Evolutionary conservation across 108 stramenopile genomes (phyloP).

Genomic region (Schizochytrium sp.): DNA sequence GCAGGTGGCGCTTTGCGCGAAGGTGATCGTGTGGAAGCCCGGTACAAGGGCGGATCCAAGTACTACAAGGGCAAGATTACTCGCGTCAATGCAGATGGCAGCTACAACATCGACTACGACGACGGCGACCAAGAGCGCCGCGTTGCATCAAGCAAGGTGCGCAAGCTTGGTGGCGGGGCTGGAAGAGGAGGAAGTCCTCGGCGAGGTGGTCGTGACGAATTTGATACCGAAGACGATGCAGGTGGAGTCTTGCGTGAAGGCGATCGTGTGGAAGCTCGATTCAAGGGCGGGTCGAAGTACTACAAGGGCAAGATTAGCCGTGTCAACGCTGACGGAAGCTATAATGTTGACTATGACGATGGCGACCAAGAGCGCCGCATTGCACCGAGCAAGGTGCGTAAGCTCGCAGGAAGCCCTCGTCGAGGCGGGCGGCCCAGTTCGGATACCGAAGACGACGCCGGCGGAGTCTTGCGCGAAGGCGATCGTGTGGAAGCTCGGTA

Average conservation of each 20-base stretch:
- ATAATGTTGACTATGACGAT: conserved; percentile 41
- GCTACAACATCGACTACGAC: conserved; percentile 23
- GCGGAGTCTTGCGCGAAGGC: not conserved
- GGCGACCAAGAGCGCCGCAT: not conserved
- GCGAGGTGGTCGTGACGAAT: too few relatives aligned
- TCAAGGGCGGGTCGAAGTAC: conserved; percentile 31
- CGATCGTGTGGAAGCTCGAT: conserved; percentile 41
- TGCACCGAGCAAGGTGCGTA: not conserved
- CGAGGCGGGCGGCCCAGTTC: not conserved
- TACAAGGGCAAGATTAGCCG: conserved; percentile 39
- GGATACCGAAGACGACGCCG: not conserved
- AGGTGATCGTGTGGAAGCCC: not conserved
- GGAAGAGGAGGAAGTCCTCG: too few relatives aligned
- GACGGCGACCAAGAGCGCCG: conserved; percentile 35
- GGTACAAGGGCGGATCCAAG: conserved; percentile 2
- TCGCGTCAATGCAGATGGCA: not conserved
- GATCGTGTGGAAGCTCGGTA: conserved; percentile 24
- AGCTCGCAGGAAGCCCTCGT: not conserved
- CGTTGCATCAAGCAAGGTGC: not conserved
- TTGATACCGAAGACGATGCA: too few relatives aligned
- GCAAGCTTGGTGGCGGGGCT: not conserved
- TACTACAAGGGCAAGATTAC: conserved; percentile 1
- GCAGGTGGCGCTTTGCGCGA: not conserved
- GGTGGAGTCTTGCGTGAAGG: not conserved
- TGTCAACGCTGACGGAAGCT: conserved; percentile 27